phyloP scores from a whole-genome alignment of 2,329 filamentous ascomycete genomes.

The Monosporascus sp. region DNA sequence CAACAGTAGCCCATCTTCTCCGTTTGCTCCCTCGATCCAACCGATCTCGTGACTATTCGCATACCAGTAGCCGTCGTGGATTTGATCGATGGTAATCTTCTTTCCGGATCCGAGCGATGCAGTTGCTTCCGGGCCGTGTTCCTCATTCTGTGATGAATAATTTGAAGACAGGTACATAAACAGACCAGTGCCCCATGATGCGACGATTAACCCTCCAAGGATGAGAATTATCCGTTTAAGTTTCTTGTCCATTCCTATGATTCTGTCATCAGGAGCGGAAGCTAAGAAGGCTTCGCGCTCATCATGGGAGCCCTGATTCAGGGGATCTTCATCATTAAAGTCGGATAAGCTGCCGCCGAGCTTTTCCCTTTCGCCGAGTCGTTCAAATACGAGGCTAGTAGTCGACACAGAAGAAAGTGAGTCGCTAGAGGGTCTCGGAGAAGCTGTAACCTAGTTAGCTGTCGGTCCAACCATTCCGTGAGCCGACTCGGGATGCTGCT shows the following conservation, averaged over 20 bases:
- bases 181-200: conserved; percentile 64
- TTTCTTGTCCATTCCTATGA: conserved; percentile 58
- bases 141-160: conserved; percentile 50
- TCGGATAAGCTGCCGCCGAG: conserved; percentile 27
- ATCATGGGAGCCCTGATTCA: conserved; percentile 36
- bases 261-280: conserved; percentile 30
- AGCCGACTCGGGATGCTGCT: not conserved
- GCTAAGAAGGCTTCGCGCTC: conserved; percentile 50
- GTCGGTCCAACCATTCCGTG: not conserved
- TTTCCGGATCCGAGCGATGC: conserved; percentile 58
- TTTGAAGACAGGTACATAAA: conserved; percentile 61
- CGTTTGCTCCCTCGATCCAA: conserved; percentile 70
- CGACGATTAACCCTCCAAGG: conserved; percentile 52
- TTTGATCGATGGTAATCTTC: conserved; percentile 66
- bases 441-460: conserved; percentile 16
- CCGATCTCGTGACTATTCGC: conserved; percentile 60
- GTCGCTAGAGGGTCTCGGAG: conserved; percentile 41
- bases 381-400: conserved; percentile 76
- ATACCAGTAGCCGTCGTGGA: conserved; percentile 61
- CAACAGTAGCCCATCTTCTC: conserved; percentile 79
- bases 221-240: conserved; percentile 59
- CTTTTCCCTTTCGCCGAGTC: conserved; percentile 55
- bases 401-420: conserved; percentile 77
- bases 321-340: conserved; percentile 40
- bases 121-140: conserved; percentile 63